Evolutionary conservation across 805 yeast species (phyloP), one percentile per base, ranked within the genome.

Genomic region (Ogataea pignaliae): DNA sequence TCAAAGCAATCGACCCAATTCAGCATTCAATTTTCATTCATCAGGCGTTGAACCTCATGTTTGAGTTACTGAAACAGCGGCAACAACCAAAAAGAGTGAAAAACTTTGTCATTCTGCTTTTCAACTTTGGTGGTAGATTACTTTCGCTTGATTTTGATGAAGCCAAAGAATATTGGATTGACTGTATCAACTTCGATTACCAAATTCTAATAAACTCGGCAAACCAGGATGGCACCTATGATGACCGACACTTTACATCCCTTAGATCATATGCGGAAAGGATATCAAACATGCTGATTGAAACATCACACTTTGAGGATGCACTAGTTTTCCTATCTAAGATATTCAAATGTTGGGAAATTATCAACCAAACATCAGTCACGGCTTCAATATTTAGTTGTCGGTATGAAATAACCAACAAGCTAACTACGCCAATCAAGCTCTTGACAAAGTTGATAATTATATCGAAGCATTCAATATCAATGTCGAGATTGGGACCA

Each of bases 41-140:
- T 33, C 36, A 45, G 8, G 33, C 44, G 10, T 29, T 57, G 21
- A 15, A 29, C 6, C 8, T 34, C 57, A 39, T 66, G 59, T 29
- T 37, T 39, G 16, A 51, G 10, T 15, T 42, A 33, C 29, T 56
- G 44, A 37, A 71, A 65, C 32, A 41, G 37, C 40, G 44, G 7
- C 16, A 32, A 6, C 57, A 59, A 15, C 44, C 43, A 2, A 75
- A 71, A 47, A 56, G 82, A 44, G 55, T 73, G 7, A 61, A 69
- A 39, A 76, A 76, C 51, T 48, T 78, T 3, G 70, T 80, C 3
- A 75, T 73, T 48, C 39, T 78, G 11, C 56, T 69, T 7, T 76
- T 66, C 52, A 71, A 73, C 45, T 52, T 64, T 39, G 76, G 73
- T 0, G 61, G 57, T 9, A 58, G 48, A 31, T 40, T 55, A 18